Percentiles rank a stretch among this genome's conserved stretches.
These are phyloP conservation scores for Rhizophagus sp. DNA, from an alignment of 192 early-diverging fungal species.

Conservation along the genomic window DNA sequence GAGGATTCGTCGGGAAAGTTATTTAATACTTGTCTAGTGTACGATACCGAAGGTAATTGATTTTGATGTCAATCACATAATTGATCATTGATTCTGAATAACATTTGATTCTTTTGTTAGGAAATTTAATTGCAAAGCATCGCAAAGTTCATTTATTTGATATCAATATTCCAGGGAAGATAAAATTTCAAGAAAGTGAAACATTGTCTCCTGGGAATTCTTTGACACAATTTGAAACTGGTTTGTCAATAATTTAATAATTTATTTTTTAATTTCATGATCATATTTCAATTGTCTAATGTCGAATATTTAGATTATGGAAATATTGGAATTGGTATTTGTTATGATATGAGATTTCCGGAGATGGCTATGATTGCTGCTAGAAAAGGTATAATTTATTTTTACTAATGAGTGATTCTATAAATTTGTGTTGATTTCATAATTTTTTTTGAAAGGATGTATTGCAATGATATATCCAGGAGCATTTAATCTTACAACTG, in stretches of 20 bases:
- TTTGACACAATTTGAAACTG: constrained; percentile 79
- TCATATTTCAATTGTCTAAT: not conserved
- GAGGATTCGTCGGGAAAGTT: constrained; percentile 53
- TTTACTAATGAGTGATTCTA: not conserved
- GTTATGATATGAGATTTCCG: constrained; percentile 96
- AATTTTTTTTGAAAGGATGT: constrained; percentile 49
- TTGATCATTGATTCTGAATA: not conserved
- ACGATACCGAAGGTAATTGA: constrained; percentile 52
- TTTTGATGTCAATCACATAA: not conserved
- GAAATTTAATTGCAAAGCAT: constrained; percentile 64
- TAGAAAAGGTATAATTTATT: constrained; percentile 50
- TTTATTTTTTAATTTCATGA: not conserved
- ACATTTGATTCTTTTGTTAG: constrained; percentile 8
- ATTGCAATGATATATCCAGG: constrained; percentile 96
- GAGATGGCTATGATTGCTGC: constrained; percentile 95
- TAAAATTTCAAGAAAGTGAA: constrained; percentile 88
- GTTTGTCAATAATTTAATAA: constrained; percentile 29
- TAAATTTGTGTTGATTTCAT: not conserved
- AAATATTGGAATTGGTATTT: constrained; percentile 89
- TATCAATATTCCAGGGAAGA: constrained; percentile 92
- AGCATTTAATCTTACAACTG: constrained; percentile 95
- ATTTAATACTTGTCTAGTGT: constrained; percentile 86
- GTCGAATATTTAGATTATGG: constrained; percentile 61
- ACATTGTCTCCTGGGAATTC: constrained; percentile 73
- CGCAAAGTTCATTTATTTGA: constrained; percentile 94